Evolutionary conservation across 371 early-diverging fungal genomes (phyloP).

Genomic region (Rhizopus sp.): DNA sequence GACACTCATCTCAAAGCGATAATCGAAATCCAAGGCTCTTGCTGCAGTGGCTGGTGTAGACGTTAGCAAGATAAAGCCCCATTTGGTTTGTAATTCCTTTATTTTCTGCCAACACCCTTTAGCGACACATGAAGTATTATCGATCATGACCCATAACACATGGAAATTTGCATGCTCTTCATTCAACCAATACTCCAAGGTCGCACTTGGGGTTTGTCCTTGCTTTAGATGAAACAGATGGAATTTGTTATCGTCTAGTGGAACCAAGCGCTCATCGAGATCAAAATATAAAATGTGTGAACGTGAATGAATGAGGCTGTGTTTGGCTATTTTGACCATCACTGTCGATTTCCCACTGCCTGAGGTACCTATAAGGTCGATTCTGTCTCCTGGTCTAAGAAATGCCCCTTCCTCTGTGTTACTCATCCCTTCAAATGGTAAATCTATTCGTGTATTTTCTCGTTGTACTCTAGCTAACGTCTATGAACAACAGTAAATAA

Average conservation of each 20-base stretch:
- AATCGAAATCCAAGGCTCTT: neutral
- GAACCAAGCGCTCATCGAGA: constrained; percentile 24
- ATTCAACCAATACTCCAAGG: constrained; percentile 25
- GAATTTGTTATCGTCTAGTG: constrained; percentile 8
- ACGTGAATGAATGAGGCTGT: constrained; percentile 9
- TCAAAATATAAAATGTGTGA: constrained; percentile 26
- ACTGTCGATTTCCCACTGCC: constrained; percentile 27
- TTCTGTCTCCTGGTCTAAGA: constrained; percentile 13
- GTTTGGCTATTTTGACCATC: constrained; percentile 15
- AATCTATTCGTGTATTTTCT: neutral
- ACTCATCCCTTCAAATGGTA: constrained; percentile 2
- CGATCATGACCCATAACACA: constrained; percentile 26
- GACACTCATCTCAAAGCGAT: constrained; percentile 1
- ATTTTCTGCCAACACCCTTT: neutral
- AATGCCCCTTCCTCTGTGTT: neutral
- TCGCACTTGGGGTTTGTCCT: constrained; percentile 6
- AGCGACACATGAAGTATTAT: constrained; percentile 5
- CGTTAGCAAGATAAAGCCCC: constrained; percentile 14
- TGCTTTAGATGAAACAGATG: constrained; percentile 28
- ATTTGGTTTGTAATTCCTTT: constrained; percentile 5
- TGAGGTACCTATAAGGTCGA: constrained; percentile 25
- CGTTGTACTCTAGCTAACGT: neutral
- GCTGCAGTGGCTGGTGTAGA: neutral
- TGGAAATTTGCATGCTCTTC: constrained; percentile 17
- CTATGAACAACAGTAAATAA: neutral